These are phyloP conservation scores for Aspergillus pseudoglaucus DNA, from an alignment of 2,329 filamentous ascomycete genomes.

Conservation along the genomic window DNA sequence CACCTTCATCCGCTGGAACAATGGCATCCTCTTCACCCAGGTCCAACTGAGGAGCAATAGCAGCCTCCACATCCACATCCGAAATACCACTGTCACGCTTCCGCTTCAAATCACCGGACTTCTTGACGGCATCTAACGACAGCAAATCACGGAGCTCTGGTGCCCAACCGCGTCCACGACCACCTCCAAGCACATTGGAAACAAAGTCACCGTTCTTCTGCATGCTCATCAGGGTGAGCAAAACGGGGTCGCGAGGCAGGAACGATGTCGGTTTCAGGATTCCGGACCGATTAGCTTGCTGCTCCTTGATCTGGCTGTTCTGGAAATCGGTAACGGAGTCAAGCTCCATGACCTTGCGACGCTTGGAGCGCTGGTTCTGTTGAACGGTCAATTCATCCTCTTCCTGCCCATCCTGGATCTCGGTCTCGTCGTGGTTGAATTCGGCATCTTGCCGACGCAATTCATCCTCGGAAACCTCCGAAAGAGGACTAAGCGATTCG, in stretches of 20 bases:
- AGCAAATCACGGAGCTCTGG: conserved; percentile 88
- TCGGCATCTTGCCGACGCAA: conserved; percentile 12
- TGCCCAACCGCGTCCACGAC: conserved; percentile 72
- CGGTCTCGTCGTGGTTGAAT: conserved; percentile 49
- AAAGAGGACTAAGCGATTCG: conserved; percentile 64
- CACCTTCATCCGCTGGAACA: conserved; percentile 43
- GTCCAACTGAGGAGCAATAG: conserved; percentile 55
- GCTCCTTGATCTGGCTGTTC: conserved; percentile 71
- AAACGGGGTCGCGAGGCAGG: conserved; percentile 76
- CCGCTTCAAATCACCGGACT: conserved; percentile 75
- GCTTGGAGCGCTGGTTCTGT: conserved; percentile 68
- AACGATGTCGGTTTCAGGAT: conserved; percentile 80
- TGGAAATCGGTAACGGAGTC: conserved; percentile 75
- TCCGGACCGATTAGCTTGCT: conserved; percentile 76
- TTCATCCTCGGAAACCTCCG: conserved; percentile 58
- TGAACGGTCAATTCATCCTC: conserved; percentile 49
- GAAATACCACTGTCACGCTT: conserved; percentile 87
- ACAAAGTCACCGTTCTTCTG: conserved; percentile 89
- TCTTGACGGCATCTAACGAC: conserved; percentile 74
- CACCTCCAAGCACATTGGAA: conserved; percentile 75
- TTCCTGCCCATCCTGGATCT: conserved; percentile 28
- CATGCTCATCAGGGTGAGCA: conserved; percentile 83
- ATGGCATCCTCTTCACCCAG: conserved; percentile 61
- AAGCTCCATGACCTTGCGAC: conserved; percentile 73
- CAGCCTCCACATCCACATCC: conserved; percentile 65